Percentiles rank a stretch among this genome's conserved stretches.
Conservation (phyloP, 192 early-diverging fungal species). For the Spinellus fusiger region DNA sequence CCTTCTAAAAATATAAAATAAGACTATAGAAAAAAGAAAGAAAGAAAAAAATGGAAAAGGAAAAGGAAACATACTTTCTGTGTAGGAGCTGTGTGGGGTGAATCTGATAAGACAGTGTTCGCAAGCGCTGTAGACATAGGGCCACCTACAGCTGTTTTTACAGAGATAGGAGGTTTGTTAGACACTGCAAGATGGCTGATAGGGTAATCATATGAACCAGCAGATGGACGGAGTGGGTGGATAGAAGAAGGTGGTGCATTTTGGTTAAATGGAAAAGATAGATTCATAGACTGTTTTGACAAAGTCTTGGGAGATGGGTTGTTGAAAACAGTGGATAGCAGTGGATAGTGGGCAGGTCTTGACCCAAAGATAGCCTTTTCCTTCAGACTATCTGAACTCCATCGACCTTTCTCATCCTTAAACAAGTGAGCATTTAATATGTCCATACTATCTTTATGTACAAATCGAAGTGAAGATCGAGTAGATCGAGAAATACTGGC, state of each 20-base stretch:
- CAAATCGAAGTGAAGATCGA: neutral
- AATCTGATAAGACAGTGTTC: neutral
- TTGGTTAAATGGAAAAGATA: neutral
- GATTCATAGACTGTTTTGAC: too few relatives aligned
- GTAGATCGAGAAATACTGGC: neutral
- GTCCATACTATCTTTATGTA: neutral
- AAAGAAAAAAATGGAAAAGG: neutral
- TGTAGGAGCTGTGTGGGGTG: neutral
- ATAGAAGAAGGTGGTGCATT: neutral
- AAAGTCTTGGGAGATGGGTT: neutral
- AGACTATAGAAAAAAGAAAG: neutral
- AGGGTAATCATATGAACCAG: neutral
- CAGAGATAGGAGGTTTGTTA: neutral
- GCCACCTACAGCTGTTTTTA: neutral
- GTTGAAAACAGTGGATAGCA: neutral
- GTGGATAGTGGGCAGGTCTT: neutral
- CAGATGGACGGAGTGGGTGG: neutral
- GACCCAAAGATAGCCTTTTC: neutral
- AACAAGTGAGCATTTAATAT: neutral
- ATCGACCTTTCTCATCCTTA: neutral
- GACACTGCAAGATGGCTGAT: neutral
- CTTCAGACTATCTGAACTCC: neutral
- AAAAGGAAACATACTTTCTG: neutral
- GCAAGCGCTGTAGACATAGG: neutral
- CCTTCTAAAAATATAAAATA: neutral